Evolutionary conservation across 2,329 filamentous ascomycete genomes (phyloP).

Genomic region (Exophiala oligosperma): DNA sequence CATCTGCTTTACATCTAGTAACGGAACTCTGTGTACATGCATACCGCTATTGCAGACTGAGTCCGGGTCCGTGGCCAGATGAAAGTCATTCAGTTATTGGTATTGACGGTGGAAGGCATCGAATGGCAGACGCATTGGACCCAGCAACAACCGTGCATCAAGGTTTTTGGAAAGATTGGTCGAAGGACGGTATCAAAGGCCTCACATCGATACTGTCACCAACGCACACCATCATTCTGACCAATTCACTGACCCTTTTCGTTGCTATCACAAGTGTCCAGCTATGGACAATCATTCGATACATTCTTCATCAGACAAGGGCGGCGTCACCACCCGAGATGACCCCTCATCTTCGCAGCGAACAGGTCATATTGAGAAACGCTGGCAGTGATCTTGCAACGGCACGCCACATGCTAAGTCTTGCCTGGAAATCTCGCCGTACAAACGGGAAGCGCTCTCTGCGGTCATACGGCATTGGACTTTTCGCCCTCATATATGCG

Average conservation of each 20-base stretch:
- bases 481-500: constrained; percentile 16
- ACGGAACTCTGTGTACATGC: too few species aligned
- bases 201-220: constrained; percentile 23
- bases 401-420: constrained; percentile 13
- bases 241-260: constrained; percentile 23
- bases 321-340: constrained; percentile 1
- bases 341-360: constrained; percentile 19
- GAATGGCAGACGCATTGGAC: constrained; percentile 11
- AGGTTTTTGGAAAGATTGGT: constrained; percentile 25
- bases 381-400: constrained; percentile 12
- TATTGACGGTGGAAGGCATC: background rate
- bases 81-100: too few species aligned
- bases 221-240: constrained; percentile 18
- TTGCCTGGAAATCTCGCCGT: constrained; percentile 15
- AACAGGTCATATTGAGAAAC: constrained; percentile 27
- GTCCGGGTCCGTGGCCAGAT: too few species aligned
- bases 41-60: too few species aligned
- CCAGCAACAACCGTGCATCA: constrained; percentile 6
- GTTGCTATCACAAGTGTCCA: constrained; percentile 16
- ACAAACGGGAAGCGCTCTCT: constrained; percentile 14
- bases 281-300: constrained; percentile 25
- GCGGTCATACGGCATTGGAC: constrained; percentile 12
- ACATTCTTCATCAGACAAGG: constrained; percentile 14
- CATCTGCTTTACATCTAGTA: too few species aligned
- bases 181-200: constrained; percentile 19